A percentile compares a stretch with the other conserved stretches of the same genome.
These are phyloP conservation scores for Lasiosphaeria miniovina DNA, from an alignment of 495 filamentous ascomycete species.

Conservation along the genomic window DNA sequence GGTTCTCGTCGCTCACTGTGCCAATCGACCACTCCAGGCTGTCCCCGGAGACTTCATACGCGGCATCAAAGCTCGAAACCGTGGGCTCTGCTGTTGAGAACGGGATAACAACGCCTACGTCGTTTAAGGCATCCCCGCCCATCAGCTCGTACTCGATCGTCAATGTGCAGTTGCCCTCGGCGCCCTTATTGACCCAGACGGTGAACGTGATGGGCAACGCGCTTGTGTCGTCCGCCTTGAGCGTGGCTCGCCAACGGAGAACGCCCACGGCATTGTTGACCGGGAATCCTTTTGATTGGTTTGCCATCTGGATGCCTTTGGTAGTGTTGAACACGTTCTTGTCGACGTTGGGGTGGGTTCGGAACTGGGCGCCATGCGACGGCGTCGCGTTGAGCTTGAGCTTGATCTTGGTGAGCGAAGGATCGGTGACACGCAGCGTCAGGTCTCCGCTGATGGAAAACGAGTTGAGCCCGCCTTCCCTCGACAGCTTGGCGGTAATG, in stretches of 20 bases:
- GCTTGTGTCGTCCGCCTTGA: constrained; percentile 67
- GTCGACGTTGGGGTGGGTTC: constrained; percentile 94
- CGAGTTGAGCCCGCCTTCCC: constrained; percentile 78
- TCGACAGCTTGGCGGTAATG: constrained; percentile 80
- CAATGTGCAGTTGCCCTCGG: constrained; percentile 71
- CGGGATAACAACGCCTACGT: constrained; percentile 84
- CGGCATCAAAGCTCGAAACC: constrained; percentile 88
- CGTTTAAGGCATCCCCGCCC: constrained; percentile 66
- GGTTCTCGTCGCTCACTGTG: constrained; percentile 72
- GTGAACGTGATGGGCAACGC: constrained; percentile 87
- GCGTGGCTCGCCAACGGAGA: constrained; percentile 78
- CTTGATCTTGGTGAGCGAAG: constrained; percentile 82
- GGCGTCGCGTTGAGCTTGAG: constrained; percentile 72
- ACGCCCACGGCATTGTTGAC: constrained; percentile 86
- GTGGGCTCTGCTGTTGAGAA: constrained; percentile 77
- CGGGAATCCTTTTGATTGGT: constrained; percentile 80
- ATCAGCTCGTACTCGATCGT: constrained; percentile 94
- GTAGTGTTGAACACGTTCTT: constrained; percentile 73
- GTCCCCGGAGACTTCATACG: constrained; percentile 91
- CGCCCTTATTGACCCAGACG: constrained; percentile 89
- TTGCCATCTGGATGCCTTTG: constrained; percentile 80
- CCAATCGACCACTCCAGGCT: constrained; percentile 91
- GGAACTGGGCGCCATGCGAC: constrained; percentile 78
- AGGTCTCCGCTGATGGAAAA: constrained; percentile 89
- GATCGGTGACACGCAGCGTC: constrained; percentile 81